These are phyloP conservation scores for Nakazawaea ambrosiae DNA, from an alignment of 805 yeast species.

Conservation along the genomic window DNA sequence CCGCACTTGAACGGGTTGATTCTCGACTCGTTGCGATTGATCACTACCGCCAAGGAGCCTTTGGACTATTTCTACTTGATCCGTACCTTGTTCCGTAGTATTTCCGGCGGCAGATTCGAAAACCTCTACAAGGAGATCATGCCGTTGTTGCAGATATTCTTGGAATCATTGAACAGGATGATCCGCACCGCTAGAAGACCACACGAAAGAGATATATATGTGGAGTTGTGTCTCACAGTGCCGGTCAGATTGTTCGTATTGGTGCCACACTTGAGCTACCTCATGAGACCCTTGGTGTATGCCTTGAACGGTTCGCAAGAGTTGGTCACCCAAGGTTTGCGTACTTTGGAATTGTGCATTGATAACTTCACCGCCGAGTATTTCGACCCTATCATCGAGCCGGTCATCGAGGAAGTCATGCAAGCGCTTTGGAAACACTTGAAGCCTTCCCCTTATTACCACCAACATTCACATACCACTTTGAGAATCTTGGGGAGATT, in stretches of 20 bases:
- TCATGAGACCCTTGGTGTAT: slow-evolving; percentile 86
- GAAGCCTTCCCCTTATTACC: slow-evolving; percentile 89
- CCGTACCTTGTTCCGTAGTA: slow-evolving; percentile 84
- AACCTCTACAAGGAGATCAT: slow-evolving; percentile 85
- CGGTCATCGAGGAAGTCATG: slow-evolving; percentile 92
- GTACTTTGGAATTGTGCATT: slow-evolving; percentile 92
- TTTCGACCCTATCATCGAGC: slow-evolving; percentile 95
- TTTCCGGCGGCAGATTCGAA: slow-evolving; percentile 96
- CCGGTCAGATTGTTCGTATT: slow-evolving; percentile 91
- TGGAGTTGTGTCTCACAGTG: slow-evolving; percentile 89
- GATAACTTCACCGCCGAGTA: slow-evolving; percentile 95
- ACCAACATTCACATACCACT: slow-evolving; percentile 92
- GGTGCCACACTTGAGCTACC: slow-evolving; percentile 83
- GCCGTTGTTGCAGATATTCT: slow-evolving; percentile 80
- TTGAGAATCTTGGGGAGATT: slow-evolving; percentile 88
- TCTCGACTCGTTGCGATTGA: slow-evolving; percentile 65
- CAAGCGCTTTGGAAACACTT: slow-evolving; percentile 87
- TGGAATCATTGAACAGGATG: slow-evolving; percentile 80
- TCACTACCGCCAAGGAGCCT: slow-evolving; percentile 88
- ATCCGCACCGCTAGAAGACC: slow-evolving; percentile 79
- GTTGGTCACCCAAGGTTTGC: slow-evolving; percentile 85
- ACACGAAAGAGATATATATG: slow-evolving; percentile 89
- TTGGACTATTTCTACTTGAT: slow-evolving; percentile 82
- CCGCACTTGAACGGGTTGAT: slow-evolving; percentile 86
- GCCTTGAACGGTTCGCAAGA: slow-evolving; percentile 90